phyloP scores from a whole-genome alignment of 164 flowering plant genomes.

The Stephania yunnanensis region DNA sequence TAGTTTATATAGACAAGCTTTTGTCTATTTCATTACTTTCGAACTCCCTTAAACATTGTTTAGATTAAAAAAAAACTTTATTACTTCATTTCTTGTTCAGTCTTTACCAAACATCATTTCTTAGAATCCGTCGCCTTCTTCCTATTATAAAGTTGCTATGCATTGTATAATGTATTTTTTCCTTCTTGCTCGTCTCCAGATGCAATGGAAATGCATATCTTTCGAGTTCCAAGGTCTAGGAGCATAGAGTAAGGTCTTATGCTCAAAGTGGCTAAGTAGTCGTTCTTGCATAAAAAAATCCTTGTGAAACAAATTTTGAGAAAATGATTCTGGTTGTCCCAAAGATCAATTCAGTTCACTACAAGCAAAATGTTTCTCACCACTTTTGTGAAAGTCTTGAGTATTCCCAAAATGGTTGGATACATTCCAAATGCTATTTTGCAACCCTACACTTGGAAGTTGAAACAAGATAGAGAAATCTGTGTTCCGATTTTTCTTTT shows the following conservation, averaged over 20 bases:
- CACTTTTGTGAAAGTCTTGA: background rate
- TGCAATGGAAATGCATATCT: background rate
- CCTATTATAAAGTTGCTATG: background rate
- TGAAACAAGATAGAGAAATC: background rate
- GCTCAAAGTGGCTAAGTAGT: background rate
- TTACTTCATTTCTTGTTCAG: background rate
- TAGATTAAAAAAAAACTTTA: background rate
- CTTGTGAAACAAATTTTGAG: background rate
- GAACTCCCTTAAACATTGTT: background rate
- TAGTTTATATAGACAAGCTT: background rate
- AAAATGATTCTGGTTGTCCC: background rate
- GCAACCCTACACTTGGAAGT: background rate
- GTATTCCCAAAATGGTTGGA: background rate
- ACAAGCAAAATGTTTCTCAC: background rate
- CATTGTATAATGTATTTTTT: background rate
- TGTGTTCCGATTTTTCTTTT: background rate
- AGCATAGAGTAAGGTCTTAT: no score
- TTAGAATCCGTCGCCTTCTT: background rate
- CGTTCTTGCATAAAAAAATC: background rate
- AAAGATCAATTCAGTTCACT: background rate
- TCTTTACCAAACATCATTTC: background rate
- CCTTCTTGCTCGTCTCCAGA: background rate
- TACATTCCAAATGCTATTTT: no score
- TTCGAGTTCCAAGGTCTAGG: background rate
- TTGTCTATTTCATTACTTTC: background rate